A percentile compares a stretch with the other conserved stretches of the same genome.
Evolutionary conservation across 148 eudicot species (phyloP).

Genomic region (Camellia japonica): DNA sequence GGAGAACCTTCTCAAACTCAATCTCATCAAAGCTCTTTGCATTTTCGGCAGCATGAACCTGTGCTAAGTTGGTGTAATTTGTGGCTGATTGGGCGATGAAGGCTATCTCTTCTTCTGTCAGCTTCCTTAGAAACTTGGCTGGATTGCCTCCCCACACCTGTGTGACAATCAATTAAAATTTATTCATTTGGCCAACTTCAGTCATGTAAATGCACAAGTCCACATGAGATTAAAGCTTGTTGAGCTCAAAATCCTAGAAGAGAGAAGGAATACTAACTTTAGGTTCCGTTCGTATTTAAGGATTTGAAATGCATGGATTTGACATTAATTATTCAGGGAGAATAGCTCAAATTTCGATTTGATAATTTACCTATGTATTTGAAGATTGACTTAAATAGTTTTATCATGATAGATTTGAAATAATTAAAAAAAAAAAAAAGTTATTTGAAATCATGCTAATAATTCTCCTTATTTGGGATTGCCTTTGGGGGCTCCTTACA

Average conservation of each 20-base stretch:
- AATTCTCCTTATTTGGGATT: too few relatives aligned
- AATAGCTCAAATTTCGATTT: too few relatives aligned
- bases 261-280: background rate
- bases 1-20: slow-evolving; percentile 62
- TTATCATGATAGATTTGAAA: too few relatives aligned
- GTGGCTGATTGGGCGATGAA: slow-evolving; percentile 57
- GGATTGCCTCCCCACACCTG: slow-evolving; percentile 71
- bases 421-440: too few relatives aligned
- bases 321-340: too few relatives aligned
- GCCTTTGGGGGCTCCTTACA: too few relatives aligned
- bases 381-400: too few relatives aligned
- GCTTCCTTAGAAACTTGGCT: slow-evolving; percentile 65
- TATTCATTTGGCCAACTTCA: background rate
- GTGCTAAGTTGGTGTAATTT: slow-evolving; percentile 50
- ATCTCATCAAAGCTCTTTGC: slow-evolving; percentile 56
- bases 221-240: background rate
- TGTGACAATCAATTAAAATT: background rate
- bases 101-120: slow-evolving; percentile 56
- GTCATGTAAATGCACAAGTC: background rate
- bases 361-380: too few relatives aligned
- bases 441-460: too few relatives aligned
- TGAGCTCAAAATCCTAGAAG: background rate
- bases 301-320: too few relatives aligned
- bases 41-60: slow-evolving; percentile 61
- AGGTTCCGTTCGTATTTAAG: too few relatives aligned